Percentiles rank a stretch among this genome's conserved stretches.
phyloP scores from a whole-genome alignment of 2,329 filamentous ascomycete genomes.

The Talaromyces sp. region DNA sequence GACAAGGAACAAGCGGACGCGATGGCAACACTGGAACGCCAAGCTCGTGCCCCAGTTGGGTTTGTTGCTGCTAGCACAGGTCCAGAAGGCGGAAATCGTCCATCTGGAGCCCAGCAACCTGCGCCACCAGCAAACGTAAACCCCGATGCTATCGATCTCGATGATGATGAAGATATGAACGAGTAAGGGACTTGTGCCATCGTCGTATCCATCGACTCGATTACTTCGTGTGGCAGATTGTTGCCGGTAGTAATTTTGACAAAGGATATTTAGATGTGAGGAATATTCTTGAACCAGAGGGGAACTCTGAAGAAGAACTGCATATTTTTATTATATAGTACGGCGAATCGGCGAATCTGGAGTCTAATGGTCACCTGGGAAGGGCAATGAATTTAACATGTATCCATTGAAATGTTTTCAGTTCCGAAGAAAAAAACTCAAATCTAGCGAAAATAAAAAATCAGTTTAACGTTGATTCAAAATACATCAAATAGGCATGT shows the following conservation, averaged over 20 bases:
- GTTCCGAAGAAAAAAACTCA: neutral
- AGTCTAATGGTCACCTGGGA: neutral
- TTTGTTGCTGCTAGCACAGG: constrained; percentile 85
- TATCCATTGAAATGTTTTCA: neutral
- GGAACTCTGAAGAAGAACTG: neutral
- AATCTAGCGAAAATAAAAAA: neutral
- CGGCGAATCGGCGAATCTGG: neutral
- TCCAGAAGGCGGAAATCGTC: constrained; percentile 58
- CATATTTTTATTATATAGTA: neutral
- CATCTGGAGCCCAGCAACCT: constrained; percentile 26
- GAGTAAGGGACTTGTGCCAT: constrained; percentile 18
- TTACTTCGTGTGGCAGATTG: neutral
- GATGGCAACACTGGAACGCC: constrained; percentile 83
- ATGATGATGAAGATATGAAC: constrained; percentile 55
- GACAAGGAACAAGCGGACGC: constrained; percentile 61
- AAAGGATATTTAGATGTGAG: neutral
- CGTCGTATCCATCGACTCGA: neutral
- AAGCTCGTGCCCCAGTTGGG: constrained; percentile 80
- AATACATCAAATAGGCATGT: no score
- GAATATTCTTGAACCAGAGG: neutral
- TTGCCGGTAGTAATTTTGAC: neutral
- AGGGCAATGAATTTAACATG: neutral
- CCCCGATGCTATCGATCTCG: constrained; percentile 82
- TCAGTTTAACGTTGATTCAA: neutral
- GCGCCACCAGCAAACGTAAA: constrained; percentile 54